Conservation (phyloP, 306 rosid species). For the Quercus agrifolia region DNA sequence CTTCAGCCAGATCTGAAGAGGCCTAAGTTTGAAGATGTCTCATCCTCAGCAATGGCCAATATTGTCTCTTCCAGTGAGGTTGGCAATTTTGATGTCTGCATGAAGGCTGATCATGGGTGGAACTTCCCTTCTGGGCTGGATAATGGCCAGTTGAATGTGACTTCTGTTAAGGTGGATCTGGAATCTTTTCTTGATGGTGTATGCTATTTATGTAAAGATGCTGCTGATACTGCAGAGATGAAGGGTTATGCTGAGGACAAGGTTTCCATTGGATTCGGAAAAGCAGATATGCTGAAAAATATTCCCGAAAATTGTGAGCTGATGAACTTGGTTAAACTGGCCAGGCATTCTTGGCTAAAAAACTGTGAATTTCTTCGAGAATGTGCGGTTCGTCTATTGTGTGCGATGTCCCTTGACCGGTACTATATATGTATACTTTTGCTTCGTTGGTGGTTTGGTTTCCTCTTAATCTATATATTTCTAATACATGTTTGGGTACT, state of each 20-base stretch:
- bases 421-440: neutral
- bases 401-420: constrained; percentile 90
- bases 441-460: neutral
- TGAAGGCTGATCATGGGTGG: constrained; percentile 46
- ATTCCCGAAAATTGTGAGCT: constrained; percentile 61
- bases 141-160: constrained; percentile 43
- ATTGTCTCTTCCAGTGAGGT: constrained; percentile 40
- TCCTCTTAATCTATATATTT: neutral
- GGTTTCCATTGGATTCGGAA: constrained; percentile 31
- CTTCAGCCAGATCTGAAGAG: constrained; percentile 52
- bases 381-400: constrained; percentile 80
- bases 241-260: constrained; percentile 36
- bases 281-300: constrained; percentile 33
- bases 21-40: constrained; percentile 60
- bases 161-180: constrained; percentile 46
- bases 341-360: constrained; percentile 85
- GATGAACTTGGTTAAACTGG: constrained; percentile 67
- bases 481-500: constrained; percentile 1
- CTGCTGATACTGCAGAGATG: constrained; percentile 28
- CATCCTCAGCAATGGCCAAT: constrained; percentile 41
- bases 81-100: constrained; percentile 37
- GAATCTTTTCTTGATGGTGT: constrained; percentile 36
- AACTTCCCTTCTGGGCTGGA: constrained; percentile 36
- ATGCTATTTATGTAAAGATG: constrained; percentile 29
- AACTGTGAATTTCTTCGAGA: constrained; percentile 88